phyloP scores from a whole-genome alignment of 2,329 filamentous ascomycete genomes.

The Phoma sp. region DNA sequence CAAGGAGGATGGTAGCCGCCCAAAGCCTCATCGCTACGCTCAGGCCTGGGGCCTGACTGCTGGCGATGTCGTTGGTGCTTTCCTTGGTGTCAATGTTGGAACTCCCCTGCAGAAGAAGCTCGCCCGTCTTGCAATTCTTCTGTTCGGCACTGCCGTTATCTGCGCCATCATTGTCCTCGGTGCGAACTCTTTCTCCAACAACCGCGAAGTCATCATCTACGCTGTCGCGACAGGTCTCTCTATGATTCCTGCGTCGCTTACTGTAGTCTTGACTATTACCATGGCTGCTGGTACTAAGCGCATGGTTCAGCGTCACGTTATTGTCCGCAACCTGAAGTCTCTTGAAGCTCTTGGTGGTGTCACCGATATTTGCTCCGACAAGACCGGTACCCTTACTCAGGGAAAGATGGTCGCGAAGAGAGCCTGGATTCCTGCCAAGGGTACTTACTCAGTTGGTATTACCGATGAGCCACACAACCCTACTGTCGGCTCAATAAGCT shows the following conservation, averaged over 20 bases:
- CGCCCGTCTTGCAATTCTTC: conserved; percentile 40
- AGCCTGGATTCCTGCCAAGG: conserved; percentile 45
- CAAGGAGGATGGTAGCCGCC: conserved; percentile 39
- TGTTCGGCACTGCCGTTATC: conserved; percentile 43
- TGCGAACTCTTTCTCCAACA: conserved; percentile 46
- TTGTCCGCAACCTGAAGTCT: conserved; percentile 47
- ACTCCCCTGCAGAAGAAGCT: conserved; percentile 50
- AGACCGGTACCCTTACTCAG: conserved; percentile 45
- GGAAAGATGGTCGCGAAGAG: conserved; percentile 47
- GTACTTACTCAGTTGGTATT: conserved; percentile 43
- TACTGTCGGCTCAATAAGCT: conserved; percentile 37
- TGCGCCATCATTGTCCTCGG: conserved; percentile 47
- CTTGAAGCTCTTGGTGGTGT: conserved; percentile 49
- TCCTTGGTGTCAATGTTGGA: conserved; percentile 51
- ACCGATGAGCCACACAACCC: conserved; percentile 43
- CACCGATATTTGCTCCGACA: conserved; percentile 46
- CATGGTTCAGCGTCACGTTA: conserved; percentile 46
- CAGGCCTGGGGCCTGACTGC: conserved; percentile 61
- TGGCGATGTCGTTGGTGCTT: conserved; percentile 43
- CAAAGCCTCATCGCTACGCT: conserved; percentile 47
- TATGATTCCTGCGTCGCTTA: conserved; percentile 48
- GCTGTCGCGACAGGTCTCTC: conserved; percentile 46
- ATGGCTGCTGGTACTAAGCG: conserved; percentile 48
- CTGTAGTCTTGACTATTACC: conserved; percentile 49
- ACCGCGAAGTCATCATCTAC: conserved; percentile 49